phyloP scores from a whole-genome alignment of 2,329 filamentous ascomycete genomes.

The Zasmidium citrigriseum region DNA sequence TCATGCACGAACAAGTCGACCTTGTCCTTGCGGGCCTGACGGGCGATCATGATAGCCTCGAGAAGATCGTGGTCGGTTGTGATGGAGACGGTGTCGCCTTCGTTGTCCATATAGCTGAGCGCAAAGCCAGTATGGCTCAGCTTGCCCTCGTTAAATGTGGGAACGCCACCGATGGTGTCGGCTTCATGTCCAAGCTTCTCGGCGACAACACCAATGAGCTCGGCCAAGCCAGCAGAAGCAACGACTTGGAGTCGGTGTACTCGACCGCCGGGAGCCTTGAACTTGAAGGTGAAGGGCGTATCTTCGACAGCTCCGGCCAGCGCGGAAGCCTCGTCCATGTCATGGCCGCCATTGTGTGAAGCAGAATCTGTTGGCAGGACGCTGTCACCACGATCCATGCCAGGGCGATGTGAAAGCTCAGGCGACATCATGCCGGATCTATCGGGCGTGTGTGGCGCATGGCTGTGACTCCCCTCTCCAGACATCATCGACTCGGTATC shows the following conservation, averaged over 20 bases:
- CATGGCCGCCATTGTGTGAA: slow-evolving; percentile 76
- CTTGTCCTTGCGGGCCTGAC: slow-evolving; percentile 78
- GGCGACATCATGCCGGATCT: slow-evolving; percentile 77
- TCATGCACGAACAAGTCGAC: slow-evolving; percentile 97
- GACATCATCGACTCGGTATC: slow-evolving; percentile 97
- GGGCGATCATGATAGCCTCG: slow-evolving; percentile 83
- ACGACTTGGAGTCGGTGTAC: slow-evolving; percentile 89
- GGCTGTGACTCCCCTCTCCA: slow-evolving; percentile 73
- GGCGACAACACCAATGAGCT: slow-evolving; percentile 75
- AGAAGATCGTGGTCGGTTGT: slow-evolving; percentile 92
- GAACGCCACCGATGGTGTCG: slow-evolving; percentile 78
- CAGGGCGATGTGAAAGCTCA: slow-evolving; percentile 61
- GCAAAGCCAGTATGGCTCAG: slow-evolving; percentile 80
- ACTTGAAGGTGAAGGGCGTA: slow-evolving; percentile 93
- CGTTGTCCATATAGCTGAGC: slow-evolving; percentile 93
- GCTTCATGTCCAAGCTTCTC: slow-evolving; percentile 83
- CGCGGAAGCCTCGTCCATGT: slow-evolving; percentile 71
- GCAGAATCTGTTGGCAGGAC: slow-evolving; percentile 92
- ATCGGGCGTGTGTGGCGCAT: slow-evolving; percentile 64
- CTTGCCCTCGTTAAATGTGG: slow-evolving; percentile 75
- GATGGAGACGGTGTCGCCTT: slow-evolving; percentile 94
- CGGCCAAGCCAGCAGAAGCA: slow-evolving; percentile 75
- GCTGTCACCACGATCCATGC: slow-evolving; percentile 73
- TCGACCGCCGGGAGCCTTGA: slow-evolving; percentile 93
- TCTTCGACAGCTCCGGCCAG: slow-evolving; percentile 65